Conservation (phyloP, 768 basidiomycete genomes). For the Termitomyces sp. region DNA sequence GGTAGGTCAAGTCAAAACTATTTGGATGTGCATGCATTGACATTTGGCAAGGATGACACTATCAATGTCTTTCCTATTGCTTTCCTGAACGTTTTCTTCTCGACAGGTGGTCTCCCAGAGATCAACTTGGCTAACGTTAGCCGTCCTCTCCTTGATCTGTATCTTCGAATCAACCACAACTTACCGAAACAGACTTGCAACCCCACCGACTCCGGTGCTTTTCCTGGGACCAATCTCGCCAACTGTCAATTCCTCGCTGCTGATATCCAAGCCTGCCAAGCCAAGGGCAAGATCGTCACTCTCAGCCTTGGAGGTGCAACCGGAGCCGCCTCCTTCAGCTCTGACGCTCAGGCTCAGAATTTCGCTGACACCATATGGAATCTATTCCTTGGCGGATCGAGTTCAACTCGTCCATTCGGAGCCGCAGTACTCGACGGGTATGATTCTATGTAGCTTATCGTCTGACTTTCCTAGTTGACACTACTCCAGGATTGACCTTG, state of each 20-base stretch:
- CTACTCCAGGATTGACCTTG: conserved; percentile 46
- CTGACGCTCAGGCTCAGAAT: conserved; percentile 40
- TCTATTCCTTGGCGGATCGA: conserved; percentile 61
- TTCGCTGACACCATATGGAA: conserved; percentile 64
- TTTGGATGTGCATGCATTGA: background rate
- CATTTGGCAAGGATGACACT: conserved; percentile 38
- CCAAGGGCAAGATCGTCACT: conserved; percentile 43
- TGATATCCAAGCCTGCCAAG: conserved; percentile 55
- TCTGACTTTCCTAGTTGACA: background rate
- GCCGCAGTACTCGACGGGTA: conserved; percentile 61
- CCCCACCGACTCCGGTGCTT: conserved; percentile 32
- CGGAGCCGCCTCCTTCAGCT: conserved; percentile 44
- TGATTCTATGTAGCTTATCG: background rate
- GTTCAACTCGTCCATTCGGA: conserved; percentile 59
- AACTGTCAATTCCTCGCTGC: conserved; percentile 52
- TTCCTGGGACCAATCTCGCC: conserved; percentile 50
- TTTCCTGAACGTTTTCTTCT: conserved; percentile 58
- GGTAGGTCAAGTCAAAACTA: background rate
- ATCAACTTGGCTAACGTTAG: conserved; percentile 57
- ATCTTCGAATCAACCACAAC: background rate
- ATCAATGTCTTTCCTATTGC: conserved; percentile 59
- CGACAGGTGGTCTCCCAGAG: conserved; percentile 49
- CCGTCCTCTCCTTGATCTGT: background rate
- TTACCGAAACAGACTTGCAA: conserved; percentile 40
- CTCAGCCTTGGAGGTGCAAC: conserved; percentile 49